Evolutionary conservation across 495 filamentous ascomycete species (phyloP), one percentile per base, ranked within the genome.

Genomic region (Talaromyces liani): DNA sequence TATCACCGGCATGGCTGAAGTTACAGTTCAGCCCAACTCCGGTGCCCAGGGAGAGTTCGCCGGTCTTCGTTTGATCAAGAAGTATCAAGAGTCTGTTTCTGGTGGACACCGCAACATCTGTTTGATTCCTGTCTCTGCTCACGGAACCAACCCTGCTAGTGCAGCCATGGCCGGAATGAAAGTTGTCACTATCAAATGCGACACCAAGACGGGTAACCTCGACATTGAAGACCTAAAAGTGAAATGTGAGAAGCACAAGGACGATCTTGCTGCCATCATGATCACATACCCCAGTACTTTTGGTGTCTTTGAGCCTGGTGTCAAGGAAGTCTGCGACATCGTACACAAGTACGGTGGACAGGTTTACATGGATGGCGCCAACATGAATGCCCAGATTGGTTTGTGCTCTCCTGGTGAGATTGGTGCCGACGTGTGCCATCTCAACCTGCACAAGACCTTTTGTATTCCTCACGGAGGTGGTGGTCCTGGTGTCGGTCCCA

Each of bases 301-400:
- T 66, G 94, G 94, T 68, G 91, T 98, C 8, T 98, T 95, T 71
- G 94, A 98, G 78, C 93, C 95, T 6, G 81, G 88, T 66, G 84
- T 96, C 73, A 96, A 92, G 80, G 83, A 89, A 69, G 94, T 87
- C 14, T 96, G 92, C 72, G 79, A 90, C 45, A 79, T 95, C 39
- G 91, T 98, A 6, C 95, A 98, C 75, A 69, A 87, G 65, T 80
- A 94, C 69, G 95, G 95, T 56, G 94, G 94, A 18, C 91, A 96
- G 71, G 94, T 98, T 27, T 98, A 97, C 79, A 97, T 98, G 94
- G 94, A 98, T 75, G 94, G 94, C 61, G 94, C 94, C 60, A 98
- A 98, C 77, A 93, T 98, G 92, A 98, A 98, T 70, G 94, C 94
- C 24, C 94, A 98, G 74, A 97, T 98, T 65, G 94, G 94, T 1